Evolutionary conservation across 2,329 filamentous ascomycete species (phyloP), one percentile per base, ranked within the genome.

Genomic region (Stagonosporopsis chrysanthemi): DNA sequence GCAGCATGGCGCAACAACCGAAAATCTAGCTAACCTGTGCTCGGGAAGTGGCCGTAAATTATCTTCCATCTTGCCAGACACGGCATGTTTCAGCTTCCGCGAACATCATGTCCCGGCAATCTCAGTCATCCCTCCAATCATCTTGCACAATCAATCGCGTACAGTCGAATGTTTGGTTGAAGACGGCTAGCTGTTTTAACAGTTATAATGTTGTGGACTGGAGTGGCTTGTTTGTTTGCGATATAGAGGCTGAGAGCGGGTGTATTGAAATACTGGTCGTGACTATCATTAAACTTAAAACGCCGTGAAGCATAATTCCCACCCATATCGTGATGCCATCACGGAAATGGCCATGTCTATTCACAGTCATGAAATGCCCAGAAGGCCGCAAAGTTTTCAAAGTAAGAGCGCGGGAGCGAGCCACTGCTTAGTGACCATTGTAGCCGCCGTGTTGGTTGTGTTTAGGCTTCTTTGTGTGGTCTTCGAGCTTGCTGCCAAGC

Each of bases 401-500:
- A 39, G 23, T 8, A 17, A 39, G 8, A 52, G 43, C 7, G 7
- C 22, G 39, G 22, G 9, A 36, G 33, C 2, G 9, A 35, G 28
- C 5, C 19, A 17, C 9, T 24, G 4, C 48, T 58, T 26, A 62
- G 44, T 53, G 54, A 14, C 53, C 44, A n/a, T 60, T 63, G 39
- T 52, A 60, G 29, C 60, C 56, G 23, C 52, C 53, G 14, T 58
- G 38, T 24, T 56, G 57, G 40, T 52, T 36, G 42, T 63, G 47
- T 63, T 71, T 69, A 29, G 69, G 66, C 63, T 78, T 78, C 75
- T 86, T 85, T 63, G 77, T 62, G 64, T 83, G 81, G 62, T 86
- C 80, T 63, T 86, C 83, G 0, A 84, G 65, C 58, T 85, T 83
- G 67, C 78, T 81, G 1, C 85, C 85, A 2, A 83, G 52, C 42